Evolutionary conservation across 2,329 filamentous ascomycete genomes (phyloP).

Genomic region (Ophiosphaerella narmari): DNA sequence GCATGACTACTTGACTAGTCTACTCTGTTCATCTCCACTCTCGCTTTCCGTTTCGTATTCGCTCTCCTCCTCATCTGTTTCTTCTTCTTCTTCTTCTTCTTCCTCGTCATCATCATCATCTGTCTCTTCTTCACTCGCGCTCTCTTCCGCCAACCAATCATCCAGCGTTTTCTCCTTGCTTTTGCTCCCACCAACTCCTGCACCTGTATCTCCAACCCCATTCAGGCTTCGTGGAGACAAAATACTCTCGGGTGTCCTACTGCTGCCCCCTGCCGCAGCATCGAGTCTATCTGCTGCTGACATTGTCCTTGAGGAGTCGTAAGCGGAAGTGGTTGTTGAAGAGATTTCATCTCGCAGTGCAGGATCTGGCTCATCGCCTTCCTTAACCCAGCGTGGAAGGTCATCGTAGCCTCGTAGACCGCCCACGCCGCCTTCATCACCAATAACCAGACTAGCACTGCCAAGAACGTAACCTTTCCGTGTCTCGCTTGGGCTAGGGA

Average conservation of each 20-base stretch:
- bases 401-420: conserved; percentile 76
- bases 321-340: conserved; percentile 33
- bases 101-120: conserved; percentile 64
- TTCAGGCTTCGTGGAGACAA: conserved; percentile 54
- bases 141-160: conserved; percentile 77
- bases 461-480: conserved; percentile 79
- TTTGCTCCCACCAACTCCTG: conserved; percentile 15
- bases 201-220: conserved; percentile 44
- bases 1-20: conserved; percentile 38
- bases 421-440: conserved; percentile 72
- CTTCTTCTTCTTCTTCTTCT: conserved; percentile 56
- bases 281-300: conserved; percentile 70
- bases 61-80: conserved; percentile 57
- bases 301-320: conserved; percentile 46
- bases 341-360: conserved; percentile 65
- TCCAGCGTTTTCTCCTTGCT: conserved; percentile 77
- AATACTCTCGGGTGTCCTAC: conserved; percentile 41
- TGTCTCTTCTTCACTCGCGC: conserved; percentile 55
- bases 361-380: conserved; percentile 78
- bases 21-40: conserved; percentile 46
- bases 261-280: conserved; percentile 53
- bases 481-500: conserved; percentile 84
- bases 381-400: conserved; percentile 82
- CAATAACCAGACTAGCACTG: conserved; percentile 83
- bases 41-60: conserved; percentile 66